A percentile compares a stretch with the other conserved stretches of the same genome.
Evolutionary conservation across 2,329 filamentous ascomycete species (phyloP).

Genomic region (Epichloe brachyelytri): DNA sequence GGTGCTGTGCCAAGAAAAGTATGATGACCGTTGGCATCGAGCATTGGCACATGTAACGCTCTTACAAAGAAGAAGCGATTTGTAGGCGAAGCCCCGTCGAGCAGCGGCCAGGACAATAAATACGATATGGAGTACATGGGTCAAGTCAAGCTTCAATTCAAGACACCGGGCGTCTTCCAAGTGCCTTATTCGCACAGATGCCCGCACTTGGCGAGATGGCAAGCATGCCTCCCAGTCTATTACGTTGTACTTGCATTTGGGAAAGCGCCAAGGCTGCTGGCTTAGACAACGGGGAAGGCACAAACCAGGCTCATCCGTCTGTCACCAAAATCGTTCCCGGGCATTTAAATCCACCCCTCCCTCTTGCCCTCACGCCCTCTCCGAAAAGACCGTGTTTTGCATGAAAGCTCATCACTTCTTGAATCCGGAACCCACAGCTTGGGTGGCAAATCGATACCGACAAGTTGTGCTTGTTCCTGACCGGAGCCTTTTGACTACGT

Average conservation of each 20-base stretch:
- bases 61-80: too few species aligned
- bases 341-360: neutral
- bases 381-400: neutral
- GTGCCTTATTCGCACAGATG: too few species aligned
- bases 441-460: conserved; percentile 1
- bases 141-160: neutral
- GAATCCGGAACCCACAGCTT: neutral
- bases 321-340: neutral
- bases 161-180: too few species aligned
- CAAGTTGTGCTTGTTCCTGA: neutral
- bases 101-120: too few species aligned
- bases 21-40: too few species aligned
- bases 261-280: neutral
- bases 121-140: neutral
- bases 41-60: too few species aligned
- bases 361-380: neutral
- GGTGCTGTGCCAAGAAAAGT: too few species aligned
- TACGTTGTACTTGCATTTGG: neutral
- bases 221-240: too few species aligned
- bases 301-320: neutral
- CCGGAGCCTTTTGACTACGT: neutral
- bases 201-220: too few species aligned
- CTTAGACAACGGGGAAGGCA: neutral
- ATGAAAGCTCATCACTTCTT: neutral
- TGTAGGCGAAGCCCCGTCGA: too few species aligned